Evolutionary conservation across 768 basidiomycete species (phyloP).

Genomic region (Mycena maculata): DNA sequence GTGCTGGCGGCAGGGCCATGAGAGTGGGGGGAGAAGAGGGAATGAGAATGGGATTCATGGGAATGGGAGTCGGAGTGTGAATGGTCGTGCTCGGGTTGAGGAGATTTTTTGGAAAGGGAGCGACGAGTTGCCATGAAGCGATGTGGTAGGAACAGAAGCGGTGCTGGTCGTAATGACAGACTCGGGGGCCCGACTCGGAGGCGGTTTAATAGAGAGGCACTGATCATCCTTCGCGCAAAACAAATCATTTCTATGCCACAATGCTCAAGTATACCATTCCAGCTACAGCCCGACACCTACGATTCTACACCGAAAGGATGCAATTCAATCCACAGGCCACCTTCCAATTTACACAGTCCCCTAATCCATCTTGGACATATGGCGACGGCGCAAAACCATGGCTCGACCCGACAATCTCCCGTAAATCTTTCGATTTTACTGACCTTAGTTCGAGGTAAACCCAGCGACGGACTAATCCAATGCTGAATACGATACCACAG

Average conservation of each 20-base stretch:
- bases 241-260: too few species aligned
- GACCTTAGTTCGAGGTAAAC: constrained; percentile 45
- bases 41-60: constrained; percentile 38
- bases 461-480: neutral
- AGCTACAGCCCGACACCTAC: constrained; percentile 6
- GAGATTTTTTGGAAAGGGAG: constrained; percentile 19
- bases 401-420: constrained; percentile 39
- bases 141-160: neutral
- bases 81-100: constrained; percentile 47
- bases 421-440: constrained; percentile 56
- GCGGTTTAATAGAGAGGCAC: too few species aligned
- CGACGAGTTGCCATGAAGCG: constrained; percentile 8
- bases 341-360: constrained; percentile 51
- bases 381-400: constrained; percentile 48
- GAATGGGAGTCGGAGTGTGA: constrained; percentile 50
- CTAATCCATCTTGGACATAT: constrained; percentile 56
- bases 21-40: constrained; percentile 45
- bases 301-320: neutral
- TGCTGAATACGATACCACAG: constrained; percentile 35
- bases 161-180: neutral
- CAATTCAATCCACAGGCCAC: constrained; percentile 39
- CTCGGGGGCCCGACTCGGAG: too few species aligned
- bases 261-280: too few species aligned
- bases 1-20: constrained; percentile 59
- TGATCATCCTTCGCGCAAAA: too few species aligned